Evolutionary conservation across 225 moss, liverwort and hornwort species (phyloP), one percentile per base, ranked within the genome.

Genomic region (Sphagnum tenellum): DNA sequence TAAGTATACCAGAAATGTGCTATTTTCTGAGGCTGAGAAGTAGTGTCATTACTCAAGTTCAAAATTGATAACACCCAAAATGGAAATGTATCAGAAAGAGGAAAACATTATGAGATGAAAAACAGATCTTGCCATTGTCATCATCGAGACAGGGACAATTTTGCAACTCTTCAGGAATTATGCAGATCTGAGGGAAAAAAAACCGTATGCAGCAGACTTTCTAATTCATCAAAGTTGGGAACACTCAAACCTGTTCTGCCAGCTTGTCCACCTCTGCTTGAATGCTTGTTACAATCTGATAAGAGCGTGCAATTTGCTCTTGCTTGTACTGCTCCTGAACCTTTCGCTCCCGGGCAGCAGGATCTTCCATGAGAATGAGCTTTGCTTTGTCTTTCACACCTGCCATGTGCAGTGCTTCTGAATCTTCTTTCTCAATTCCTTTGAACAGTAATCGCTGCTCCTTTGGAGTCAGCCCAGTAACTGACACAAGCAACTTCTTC

Each of bases 401-500:
- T 61, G 90, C 90, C 55, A 93, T 69, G 65, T 93, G 93, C 66
- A 98, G 79, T 64, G 74, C 85, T 64, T 98, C 98, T 61, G 78
- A 81, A 64, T 98, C 93, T 49, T 98, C 98, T 74, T 98, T 98
- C 79, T 90, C 92, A 74, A 93, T 98, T 65, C 98, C 98, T 88
- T 93, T 98, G 70, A 93, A 98, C 44, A 98, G 86, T 2, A 98
- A 77, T 54, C 98, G 87, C 82, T 82, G 82, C 75, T 98, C 98
- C 50, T 77, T 83, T 8, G 98, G 98, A 78, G 89, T 81, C 84
- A 98, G 80, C 64, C 89, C 82, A 45, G 93, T 98, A 63, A 90
- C 98, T 70, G 80, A 80, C 65, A 89, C 85, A 57, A 98, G 89
- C 76, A 90, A 68, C 75, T 87, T 87, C 85, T 98, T 98, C 65